phyloP scores from a whole-genome alignment of 2,329 filamentous ascomycete species.

The Rugonectria rugulosa region DNA sequence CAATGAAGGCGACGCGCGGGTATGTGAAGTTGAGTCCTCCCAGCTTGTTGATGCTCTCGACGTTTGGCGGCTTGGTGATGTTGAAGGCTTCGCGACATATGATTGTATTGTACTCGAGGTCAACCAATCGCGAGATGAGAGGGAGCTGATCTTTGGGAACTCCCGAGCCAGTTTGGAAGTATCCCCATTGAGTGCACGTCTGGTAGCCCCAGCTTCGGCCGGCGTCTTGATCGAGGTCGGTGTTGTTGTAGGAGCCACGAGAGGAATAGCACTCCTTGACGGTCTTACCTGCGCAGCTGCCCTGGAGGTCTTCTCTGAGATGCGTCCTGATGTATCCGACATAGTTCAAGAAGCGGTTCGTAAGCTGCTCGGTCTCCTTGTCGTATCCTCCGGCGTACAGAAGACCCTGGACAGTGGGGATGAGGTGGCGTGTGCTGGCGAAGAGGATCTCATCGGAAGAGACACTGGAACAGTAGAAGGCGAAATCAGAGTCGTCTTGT shows the following conservation, averaged over 20 bases:
- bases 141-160: conserved; percentile 70
- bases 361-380: conserved; percentile 46
- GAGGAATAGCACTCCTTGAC: conserved; percentile 43
- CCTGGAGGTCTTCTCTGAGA: conserved; percentile 39
- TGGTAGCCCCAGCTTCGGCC: conserved; percentile 60
- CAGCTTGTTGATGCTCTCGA: conserved; percentile 75
- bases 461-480: conserved; percentile 57
- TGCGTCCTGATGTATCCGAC: conserved; percentile 52
- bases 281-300: conserved; percentile 35
- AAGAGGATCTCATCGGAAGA: conserved; percentile 52
- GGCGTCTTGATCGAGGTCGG: conserved; percentile 28
- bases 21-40: conserved; percentile 78
- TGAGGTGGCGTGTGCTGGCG: conserved; percentile 47
- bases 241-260: conserved; percentile 32
- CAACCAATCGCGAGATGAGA: conserved; percentile 74
- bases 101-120: conserved; percentile 66
- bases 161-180: conserved; percentile 75
- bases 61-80: conserved; percentile 68
- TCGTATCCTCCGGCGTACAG: conserved; percentile 52
- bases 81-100: conserved; percentile 75
- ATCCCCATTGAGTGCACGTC: conserved; percentile 76
- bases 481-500: conserved; percentile 50
- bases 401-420: conserved; percentile 47
- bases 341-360: conserved; percentile 59
- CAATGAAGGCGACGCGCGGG: conserved; percentile 76